phyloP scores from a whole-genome alignment of 768 basidiomycete genomes.

The Hemileccinum impolitum region DNA sequence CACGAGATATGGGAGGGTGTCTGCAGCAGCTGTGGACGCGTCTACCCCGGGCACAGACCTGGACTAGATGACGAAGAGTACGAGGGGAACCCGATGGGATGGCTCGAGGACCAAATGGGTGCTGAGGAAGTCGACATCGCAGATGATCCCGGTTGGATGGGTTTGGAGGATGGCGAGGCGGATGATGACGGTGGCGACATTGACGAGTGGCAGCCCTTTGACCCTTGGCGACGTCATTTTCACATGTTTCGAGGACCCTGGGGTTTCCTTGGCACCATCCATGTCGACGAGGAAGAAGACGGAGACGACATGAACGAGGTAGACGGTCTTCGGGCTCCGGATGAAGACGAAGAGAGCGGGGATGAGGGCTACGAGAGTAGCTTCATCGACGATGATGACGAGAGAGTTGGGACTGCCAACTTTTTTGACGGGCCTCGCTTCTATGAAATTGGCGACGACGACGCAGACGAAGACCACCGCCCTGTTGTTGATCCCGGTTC shows the following conservation, averaged over 20 bases:
- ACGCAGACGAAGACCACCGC: constrained; percentile 8
- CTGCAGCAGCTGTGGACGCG: constrained; percentile 60
- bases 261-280: constrained; percentile 16
- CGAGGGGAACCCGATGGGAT: constrained; percentile 30
- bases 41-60: constrained; percentile 51
- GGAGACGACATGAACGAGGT: constrained; percentile 5
- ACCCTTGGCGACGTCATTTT: constrained; percentile 17
- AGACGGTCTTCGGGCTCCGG: constrained; percentile 3
- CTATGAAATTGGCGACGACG: constrained; percentile 20
- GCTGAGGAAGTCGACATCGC: constrained; percentile 29
- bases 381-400: constrained; percentile 53
- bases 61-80: constrained; percentile 25
- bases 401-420: background rate
- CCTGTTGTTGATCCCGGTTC: constrained; percentile 4
- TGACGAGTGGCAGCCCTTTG: constrained; percentile 17
- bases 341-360: constrained; percentile 23
- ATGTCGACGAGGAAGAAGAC: constrained; percentile 22
- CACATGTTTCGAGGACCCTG: constrained; percentile 16
- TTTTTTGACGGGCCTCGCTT: constrained; percentile 16
- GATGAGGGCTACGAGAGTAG: constrained; percentile 49
- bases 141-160: constrained; percentile 34
- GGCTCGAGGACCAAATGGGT: constrained; percentile 38
- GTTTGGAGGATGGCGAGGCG: constrained; percentile 31
- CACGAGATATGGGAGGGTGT: constrained; percentile 73
- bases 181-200: constrained; percentile 30